phyloP scores from a whole-genome alignment of 148 eudicot genomes.

The Selenicereus undatus region DNA sequence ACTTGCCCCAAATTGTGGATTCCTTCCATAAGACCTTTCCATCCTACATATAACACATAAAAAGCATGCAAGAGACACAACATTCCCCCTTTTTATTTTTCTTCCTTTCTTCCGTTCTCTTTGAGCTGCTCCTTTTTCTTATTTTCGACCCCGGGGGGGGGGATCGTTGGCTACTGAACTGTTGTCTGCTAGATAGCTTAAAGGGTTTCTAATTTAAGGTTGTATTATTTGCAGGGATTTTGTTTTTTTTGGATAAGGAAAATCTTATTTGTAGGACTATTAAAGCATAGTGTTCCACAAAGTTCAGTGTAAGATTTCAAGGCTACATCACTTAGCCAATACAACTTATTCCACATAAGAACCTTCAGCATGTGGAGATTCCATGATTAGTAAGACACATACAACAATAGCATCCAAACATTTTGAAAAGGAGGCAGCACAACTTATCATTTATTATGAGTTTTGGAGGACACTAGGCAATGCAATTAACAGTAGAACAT shows the following conservation, averaged over 20 bases:
- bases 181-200: not conserved
- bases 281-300: not conserved
- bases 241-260: too few relatives aligned
- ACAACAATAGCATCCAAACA: not conserved
- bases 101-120: not conserved
- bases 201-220: not conserved
- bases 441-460: not conserved
- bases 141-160: not conserved
- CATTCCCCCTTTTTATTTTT: not conserved
- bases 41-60: not conserved
- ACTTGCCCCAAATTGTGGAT: not conserved
- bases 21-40: not conserved
- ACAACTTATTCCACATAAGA: not conserved
- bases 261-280: not conserved
- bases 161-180: not conserved
- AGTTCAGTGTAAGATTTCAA: not conserved
- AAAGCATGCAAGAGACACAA: not conserved
- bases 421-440: not conserved
- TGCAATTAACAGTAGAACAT: not conserved
- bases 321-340: not conserved
- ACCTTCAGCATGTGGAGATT: not conserved
- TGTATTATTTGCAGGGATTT: not conserved
- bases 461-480: not conserved
- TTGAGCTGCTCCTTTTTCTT: not conserved
- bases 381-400: slow-evolving; percentile 5